phyloP scores from a whole-genome alignment of 257 asterid genomes.

The Striga asiatica region DNA sequence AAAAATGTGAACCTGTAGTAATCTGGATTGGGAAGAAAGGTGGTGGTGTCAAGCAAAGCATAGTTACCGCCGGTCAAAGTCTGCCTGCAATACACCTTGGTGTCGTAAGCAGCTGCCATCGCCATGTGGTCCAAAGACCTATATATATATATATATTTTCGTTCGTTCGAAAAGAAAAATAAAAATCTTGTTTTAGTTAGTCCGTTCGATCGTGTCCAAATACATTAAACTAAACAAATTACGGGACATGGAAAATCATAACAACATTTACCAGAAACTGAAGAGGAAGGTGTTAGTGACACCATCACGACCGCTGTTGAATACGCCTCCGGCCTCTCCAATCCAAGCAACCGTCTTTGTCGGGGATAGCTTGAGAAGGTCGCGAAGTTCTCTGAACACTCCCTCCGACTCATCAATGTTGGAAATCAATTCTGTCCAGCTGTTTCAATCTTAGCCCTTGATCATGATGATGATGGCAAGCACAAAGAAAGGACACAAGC shows the following conservation, averaged over 20 bases:
- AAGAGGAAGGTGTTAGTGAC: conserved; percentile 52
- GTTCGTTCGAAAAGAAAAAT: neutral
- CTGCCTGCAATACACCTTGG: conserved; percentile 28
- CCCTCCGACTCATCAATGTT: too few relatives aligned
- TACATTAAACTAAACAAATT: too few relatives aligned
- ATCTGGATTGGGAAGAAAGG: conserved; percentile 31
- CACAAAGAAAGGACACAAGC: too few relatives aligned
- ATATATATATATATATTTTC: too few relatives aligned
- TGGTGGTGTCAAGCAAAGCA: conserved; percentile 26
- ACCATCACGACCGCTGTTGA: conserved; percentile 18
- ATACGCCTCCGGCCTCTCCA: conserved; percentile 17
- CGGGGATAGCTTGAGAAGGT: neutral
- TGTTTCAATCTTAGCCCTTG: too few relatives aligned
- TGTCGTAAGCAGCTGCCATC: conserved; percentile 19
- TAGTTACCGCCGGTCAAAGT: conserved; percentile 33
- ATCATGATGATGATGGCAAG: too few relatives aligned
- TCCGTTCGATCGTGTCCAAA: too few relatives aligned
- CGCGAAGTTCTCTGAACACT: neutral
- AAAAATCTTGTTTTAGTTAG: too few relatives aligned
- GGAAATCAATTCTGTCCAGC: too few relatives aligned
- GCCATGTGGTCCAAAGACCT: conserved; percentile 40
- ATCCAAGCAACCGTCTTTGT: neutral
- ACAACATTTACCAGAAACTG: conserved; percentile 56
- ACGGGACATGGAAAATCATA: too few relatives aligned
- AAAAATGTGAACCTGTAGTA: neutral